Evolutionary conservation across 1,139 yeast genomes (phyloP).

Genomic region (Suhomyces bribrorum): DNA sequence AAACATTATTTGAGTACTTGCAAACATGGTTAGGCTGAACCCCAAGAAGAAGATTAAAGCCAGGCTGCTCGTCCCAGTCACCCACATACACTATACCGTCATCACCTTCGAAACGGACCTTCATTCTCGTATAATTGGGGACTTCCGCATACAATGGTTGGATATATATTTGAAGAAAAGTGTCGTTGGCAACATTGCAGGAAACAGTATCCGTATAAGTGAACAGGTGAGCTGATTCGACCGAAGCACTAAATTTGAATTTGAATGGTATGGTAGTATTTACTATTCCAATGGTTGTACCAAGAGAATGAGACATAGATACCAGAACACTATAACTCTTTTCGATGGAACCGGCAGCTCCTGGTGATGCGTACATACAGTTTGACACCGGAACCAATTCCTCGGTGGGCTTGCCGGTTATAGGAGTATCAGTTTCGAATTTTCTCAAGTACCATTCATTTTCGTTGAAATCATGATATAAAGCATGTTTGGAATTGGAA

Average conservation of each 20-base stretch:
- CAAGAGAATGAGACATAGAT: conserved; percentile 1
- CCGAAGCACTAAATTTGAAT: not conserved
- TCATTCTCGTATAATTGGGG: conserved; percentile 15
- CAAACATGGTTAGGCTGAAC: conserved; percentile 9
- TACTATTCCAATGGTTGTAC: not conserved
- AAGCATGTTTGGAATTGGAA: conserved; percentile 12
- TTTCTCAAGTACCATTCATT: conserved; percentile 18
- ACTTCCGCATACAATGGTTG: conserved; percentile 15
- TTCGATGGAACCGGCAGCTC: conserved; percentile 4
- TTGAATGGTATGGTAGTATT: not conserved
- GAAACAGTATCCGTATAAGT: conserved; percentile 14
- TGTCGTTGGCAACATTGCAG: conserved; percentile 20
- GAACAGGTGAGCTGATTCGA: conserved; percentile 4
- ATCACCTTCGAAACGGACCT: conserved; percentile 12
- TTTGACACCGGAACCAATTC: conserved; percentile 9
- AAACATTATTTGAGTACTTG: conserved; percentile 2
- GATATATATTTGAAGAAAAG: conserved; percentile 20
- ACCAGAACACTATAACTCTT: conserved; percentile 6
- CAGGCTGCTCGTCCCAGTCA: conserved; percentile 1
- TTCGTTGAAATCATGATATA: conserved; percentile 19
- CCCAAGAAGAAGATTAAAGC: conserved; percentile 2
- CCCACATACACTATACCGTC: conserved; percentile 2
- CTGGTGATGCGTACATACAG: conserved; percentile 8
- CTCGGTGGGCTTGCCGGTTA: not conserved
- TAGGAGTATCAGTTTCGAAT: not conserved